These are phyloP conservation scores for Tetrapyrgos nigripes DNA, from an alignment of 1,284 basidiomycete species.

Conservation along the genomic window DNA sequence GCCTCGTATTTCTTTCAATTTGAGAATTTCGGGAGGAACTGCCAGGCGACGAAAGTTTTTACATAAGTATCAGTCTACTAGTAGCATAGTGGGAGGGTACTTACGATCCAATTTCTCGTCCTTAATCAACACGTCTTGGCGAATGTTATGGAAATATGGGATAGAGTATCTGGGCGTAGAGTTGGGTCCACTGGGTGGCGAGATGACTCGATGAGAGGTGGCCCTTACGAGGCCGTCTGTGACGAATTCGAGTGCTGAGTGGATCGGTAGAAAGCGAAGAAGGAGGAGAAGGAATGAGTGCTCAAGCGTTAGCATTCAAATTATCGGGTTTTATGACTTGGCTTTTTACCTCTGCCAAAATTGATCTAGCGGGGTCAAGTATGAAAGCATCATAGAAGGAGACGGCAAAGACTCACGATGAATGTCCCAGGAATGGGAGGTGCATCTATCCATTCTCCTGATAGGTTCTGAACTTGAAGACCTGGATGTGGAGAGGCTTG, in stretches of 20 bases:
- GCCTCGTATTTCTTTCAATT: conserved; percentile 62
- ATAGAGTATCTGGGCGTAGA: conserved; percentile 70
- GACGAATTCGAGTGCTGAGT: conserved; percentile 67
- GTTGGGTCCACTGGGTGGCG: conserved; percentile 46
- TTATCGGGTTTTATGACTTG: neutral
- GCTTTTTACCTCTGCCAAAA: conserved; percentile 19
- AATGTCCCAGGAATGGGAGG: conserved; percentile 76
- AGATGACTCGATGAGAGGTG: conserved; percentile 73
- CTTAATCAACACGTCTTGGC: conserved; percentile 47
- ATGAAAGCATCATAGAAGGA: neutral
- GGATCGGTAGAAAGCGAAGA: no score
- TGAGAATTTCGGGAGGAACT: conserved; percentile 68
- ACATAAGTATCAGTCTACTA: no score
- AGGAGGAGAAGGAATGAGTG: no score
- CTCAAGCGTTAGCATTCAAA: neutral
- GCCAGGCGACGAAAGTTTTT: conserved; percentile 2
- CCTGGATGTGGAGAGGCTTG: conserved; percentile 71
- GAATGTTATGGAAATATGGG: conserved; percentile 68
- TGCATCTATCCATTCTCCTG: conserved; percentile 78
- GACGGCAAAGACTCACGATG: conserved; percentile 52
- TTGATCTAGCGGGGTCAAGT: no score
- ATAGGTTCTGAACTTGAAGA: conserved; percentile 71
- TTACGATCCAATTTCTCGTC: conserved; percentile 51
- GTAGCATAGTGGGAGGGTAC: no score
- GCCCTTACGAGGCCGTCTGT: conserved; percentile 70